Base-by-base conservation (phyloP, 805 yeast genomes). In the Nakazawaea sp. region DNA sequence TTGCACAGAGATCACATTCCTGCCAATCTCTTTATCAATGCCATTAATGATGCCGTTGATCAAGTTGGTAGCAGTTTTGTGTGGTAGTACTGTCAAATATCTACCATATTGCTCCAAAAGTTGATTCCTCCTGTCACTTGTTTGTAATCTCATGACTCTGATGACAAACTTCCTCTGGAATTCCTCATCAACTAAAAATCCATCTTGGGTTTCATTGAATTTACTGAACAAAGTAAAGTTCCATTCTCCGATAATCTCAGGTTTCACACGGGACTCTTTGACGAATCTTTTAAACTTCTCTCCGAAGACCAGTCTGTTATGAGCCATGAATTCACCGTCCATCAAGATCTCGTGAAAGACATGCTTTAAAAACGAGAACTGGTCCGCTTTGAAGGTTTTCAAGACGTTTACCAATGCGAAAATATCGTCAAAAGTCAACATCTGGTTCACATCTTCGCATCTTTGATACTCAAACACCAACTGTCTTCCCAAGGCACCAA, bases 201-300 rank as follows among this genome's bases (percentile, higher is more conserved):
- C 10, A 20, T 36, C 25, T 10, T 15, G 13, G 1, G 35, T 25
- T 5, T 7, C 3, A n/a, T 16, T 33, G 16, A 11, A 33, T n/a
- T 18, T 21, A 11, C n/a, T 12, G 12, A 38, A 29, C 7, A 38
- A 9, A 8, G 7, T 5, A 4, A 27, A 5, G 29, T 28, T 27
- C 36, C 36, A 33, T 4, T 29, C 30, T 16, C 11, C 16, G 5
- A 38, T 15, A 19, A 33, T 16, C n/a, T 29, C 33, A 9, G 33
- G 12, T 17, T 38, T 33, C 5, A 33, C 33, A 24, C 37, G 17
- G 9, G 29, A 29, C 4, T 10, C 6, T 9, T 20, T 17, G 12
- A 31, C 16, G 12, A 38, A 38, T 32, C n/a, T 28, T 12, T 29
- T 13, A 19, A 38, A 29, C 9, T n/a, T 33, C 8, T 28, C 31